Evolutionary conservation across 164 flowering plant genomes (phyloP), one percentile per base, ranked within the genome.

Genomic region (Magnolia changhungtana): DNA sequence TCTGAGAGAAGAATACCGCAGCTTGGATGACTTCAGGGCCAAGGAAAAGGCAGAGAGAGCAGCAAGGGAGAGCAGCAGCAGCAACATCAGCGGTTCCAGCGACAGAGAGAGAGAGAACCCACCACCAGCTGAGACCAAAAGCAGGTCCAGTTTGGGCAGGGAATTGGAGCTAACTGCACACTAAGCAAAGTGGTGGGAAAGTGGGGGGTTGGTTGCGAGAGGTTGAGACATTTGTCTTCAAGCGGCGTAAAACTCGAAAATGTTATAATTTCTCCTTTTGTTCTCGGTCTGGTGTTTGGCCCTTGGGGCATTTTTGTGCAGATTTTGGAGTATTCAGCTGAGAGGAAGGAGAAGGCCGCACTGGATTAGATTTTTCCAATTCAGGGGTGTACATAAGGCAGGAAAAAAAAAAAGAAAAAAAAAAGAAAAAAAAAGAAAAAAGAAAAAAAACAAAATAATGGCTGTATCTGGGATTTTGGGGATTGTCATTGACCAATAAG

Each of bases 1-100:
- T 83, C 89, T 96, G 45, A 91, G 78, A 74, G 96, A 90, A 81
- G 92, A 89, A 73, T 96, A 79, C 78, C 86, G 88, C n/a, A 81
- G 85, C 82, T 72, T 96, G 82, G 90, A 86, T 9, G 99, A 92
- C 76, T 93, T 96, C 70, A 90, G 90, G 58, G 89, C 91, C 14
- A 95, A 86, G 82, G 91, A 81, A 76, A 90, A 75, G 75, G 74
- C 71, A 1, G 49, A 72, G 1, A 75, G 75, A 72, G 87, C 78
- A 19, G 78, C 70, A 7, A 75, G 75, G 63, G 75, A 69, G 81
- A 82, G 81, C 63, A 76, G 45, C 45, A 63, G 23, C 58, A 68
- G 72, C 20, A 76, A 49, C 37, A 52, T 13, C 50, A 63, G 67
- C 20, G 58, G 69, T 66, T 59, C 76, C 21, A 3, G 23, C 29